Evolutionary conservation across 1,284 basidiomycete species (phyloP), one percentile per base, ranked within the genome.

Genomic region (Apiotrichum brassicae): DNA sequence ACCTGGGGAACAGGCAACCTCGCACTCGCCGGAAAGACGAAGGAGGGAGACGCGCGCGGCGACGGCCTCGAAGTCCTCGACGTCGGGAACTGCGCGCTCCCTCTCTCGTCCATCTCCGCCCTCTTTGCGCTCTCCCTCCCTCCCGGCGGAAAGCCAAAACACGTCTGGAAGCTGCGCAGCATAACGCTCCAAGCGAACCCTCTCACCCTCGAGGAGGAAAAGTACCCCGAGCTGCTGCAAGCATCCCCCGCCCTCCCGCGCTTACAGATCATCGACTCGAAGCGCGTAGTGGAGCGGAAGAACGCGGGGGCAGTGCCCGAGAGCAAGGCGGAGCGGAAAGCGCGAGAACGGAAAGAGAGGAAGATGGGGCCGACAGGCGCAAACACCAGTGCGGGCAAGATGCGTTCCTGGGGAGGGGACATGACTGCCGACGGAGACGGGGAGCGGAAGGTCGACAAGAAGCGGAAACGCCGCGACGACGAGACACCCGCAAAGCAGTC

Each of bases 221-320:
- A 61, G 20, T 72, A 72, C 46, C 51, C 57, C 3, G 62, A 59
- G 18, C 51, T 56, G 6, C 50, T 71, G 24, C 65, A 65, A 49
- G 54, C 46, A 7, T 60, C 60, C 2, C n/a, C 44, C 5, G 56
- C 51, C 19, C 35, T 70, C 28, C 68, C 68, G 7, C 64, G 63
- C n/a, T 43, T 72, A 30, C 68, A 70, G 53, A 72, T 72, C 42
- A 61, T 72, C 42, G 70, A 72, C 54, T 53, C 61, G 19, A 64
- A 65, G 49, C 58, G 70, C n/a, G 61, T 72, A 8, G 59, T 62
- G 20, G 68, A 72, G 57, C 37, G 66, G 35, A 68, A 66, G 51
- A 38, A 58, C 19, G 65, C 65, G 24, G 67, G 64, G 14, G 56
- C 58, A 45, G 54, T 60, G 2, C 52, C 56, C 30, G 66, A 65